Percentiles rank a stretch among this genome's conserved stretches.
These are phyloP conservation scores for Backusella macrospora DNA, from an alignment of 192 early-diverging fungal species.

Conservation along the genomic window DNA sequence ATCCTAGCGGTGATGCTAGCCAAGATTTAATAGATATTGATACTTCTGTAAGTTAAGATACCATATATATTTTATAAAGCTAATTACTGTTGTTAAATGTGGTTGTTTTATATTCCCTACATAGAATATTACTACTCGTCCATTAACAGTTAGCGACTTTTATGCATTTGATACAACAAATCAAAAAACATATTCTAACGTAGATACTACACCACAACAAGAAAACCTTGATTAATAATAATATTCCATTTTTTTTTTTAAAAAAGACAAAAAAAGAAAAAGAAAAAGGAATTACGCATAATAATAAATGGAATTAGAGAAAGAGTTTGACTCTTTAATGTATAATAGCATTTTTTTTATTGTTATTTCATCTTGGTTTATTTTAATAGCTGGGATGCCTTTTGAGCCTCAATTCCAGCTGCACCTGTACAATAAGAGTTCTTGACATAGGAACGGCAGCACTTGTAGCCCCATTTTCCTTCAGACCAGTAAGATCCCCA, in stretches of 20 bases:
- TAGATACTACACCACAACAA: conserved; percentile 11
- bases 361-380: neutral
- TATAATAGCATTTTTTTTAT: neutral
- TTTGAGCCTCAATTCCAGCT: conserved; percentile 73
- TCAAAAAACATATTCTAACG: conserved; percentile 18
- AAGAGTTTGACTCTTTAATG: neutral
- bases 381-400: conserved; percentile 36
- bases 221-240: conserved; percentile 31
- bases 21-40: conserved; percentile 32
- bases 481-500: conserved; percentile 98
- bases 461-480: conserved; percentile 95
- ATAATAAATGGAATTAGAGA: conserved; percentile 7
- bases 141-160: conserved; percentile 29
- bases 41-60: conserved; percentile 20
- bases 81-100: neutral
- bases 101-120: neutral
- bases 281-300: neutral
- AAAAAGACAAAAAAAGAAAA: too few relatives aligned
- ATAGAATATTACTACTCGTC: conserved; percentile 33
- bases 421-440: conserved; percentile 92
- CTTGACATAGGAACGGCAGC: conserved; percentile 80
- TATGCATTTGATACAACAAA: conserved; percentile 24
- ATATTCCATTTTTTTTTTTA: neutral
- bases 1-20: conserved; percentile 22
- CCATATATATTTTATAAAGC: neutral